Base-by-base conservation (phyloP, 106 monocot species). In the Gastrodia elata region DNA sequence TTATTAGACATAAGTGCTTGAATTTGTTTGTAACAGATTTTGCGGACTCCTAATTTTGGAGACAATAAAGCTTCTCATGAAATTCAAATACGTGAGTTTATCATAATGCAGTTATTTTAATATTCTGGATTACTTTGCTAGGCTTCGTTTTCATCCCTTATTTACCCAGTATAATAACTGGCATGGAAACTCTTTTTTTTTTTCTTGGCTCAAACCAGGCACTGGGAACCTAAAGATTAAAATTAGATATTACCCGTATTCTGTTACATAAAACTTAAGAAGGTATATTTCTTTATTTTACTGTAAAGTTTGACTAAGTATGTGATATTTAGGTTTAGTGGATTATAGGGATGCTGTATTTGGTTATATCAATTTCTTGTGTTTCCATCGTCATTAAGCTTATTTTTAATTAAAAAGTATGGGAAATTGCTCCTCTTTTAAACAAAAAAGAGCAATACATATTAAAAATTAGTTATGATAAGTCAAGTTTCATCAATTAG, bases 41-140 rank as follows among this genome's bases (percentile, higher is more conserved):
- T 71, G 9, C 70, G 71, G 58, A 70, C 80, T 14, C 75, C 80
- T 64, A 75, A 80, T 27, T 80, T 80, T 28, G 70, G 71, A 41
- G 56, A 76, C 33, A 44, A 27, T 64, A 75, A 80, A 76, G 80
- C 71, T 30, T 70, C 75, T 33, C 24, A 71, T 36, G 75, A 80
- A 39, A 80, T 80, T 76, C 70, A 33, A 64, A 76, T 46, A 80
- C 69, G 80, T 80, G 75, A 70, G 80, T 64, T 39, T 39, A 43
- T 65, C 27, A 30, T 65, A 8, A 16, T 52, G 41, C 38, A 43
- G 8, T 68, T 37, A 41, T 64, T 26, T 59, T 39, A 10, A 35
- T 61, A 37, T 35, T 35, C 37, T 74, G 41, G 3, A 61, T 27
- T 59, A 59, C 1, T 0, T 74, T n/a, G 3, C 3, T 32, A 33